A percentile compares a stretch with the other conserved stretches of the same genome.
Conservation (phyloP, 139 green algal genomes). For the Astrephomene gubernaculifera region DNA sequence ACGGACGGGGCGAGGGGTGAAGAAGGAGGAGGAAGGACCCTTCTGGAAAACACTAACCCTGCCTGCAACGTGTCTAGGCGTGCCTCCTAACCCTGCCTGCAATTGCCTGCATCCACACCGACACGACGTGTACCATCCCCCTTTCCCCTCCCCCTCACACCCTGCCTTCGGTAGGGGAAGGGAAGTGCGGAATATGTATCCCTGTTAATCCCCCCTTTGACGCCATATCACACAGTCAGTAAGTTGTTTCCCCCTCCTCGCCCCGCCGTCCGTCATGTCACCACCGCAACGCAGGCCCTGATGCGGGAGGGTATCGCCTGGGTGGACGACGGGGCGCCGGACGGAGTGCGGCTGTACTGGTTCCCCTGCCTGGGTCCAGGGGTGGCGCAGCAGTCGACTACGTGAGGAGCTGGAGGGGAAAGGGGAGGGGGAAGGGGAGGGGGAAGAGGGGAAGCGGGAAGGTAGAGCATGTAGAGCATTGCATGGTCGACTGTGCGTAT, state of each 20-base stretch:
- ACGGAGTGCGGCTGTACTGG: constrained; percentile 74
- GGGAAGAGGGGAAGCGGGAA: too few species aligned
- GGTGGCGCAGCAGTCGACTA: neutral
- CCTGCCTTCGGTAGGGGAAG: neutral
- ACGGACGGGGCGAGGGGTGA: neutral
- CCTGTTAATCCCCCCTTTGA: neutral
- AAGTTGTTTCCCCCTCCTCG: too few species aligned
- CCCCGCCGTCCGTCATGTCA: neutral
- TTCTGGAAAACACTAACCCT: too few species aligned
- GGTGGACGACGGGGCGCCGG: constrained; percentile 78
- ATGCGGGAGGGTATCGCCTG: constrained; percentile 79
- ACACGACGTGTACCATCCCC: too few species aligned
- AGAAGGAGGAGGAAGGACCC: neutral
- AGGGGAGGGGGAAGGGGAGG: too few species aligned
- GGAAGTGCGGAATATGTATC: neutral
- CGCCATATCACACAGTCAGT: neutral
- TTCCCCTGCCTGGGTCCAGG: constrained; percentile 72
- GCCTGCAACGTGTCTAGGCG: too few species aligned
- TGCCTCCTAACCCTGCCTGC: too few species aligned
- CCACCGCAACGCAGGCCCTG: constrained; percentile 42
- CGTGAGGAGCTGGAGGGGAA: too few species aligned
- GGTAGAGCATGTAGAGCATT: too few species aligned
- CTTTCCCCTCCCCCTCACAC: neutral
- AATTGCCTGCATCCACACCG: too few species aligned
- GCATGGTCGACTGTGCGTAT: too few species aligned